phyloP scores from a whole-genome alignment of 257 asterid genomes.

The Nicotiana tomentosiformis region DNA sequence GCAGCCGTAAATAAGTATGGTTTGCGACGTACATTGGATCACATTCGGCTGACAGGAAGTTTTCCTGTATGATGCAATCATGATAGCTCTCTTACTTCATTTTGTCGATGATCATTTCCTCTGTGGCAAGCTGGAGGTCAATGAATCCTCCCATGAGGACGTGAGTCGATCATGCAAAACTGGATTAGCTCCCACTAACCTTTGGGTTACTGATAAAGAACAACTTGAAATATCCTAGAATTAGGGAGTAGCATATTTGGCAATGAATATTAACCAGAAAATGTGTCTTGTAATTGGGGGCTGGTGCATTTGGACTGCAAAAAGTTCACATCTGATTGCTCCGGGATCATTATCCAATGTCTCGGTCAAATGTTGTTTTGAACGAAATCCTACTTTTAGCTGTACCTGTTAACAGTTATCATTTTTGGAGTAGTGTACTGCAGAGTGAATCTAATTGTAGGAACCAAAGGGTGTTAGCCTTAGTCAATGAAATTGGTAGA shows the following conservation, averaged over 20 bases:
- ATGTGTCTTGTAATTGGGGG: not conserved
- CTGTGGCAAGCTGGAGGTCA: not conserved
- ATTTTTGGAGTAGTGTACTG: not conserved
- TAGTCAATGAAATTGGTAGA: no score
- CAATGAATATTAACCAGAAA: not conserved
- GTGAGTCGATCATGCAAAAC: conserved; percentile 23
- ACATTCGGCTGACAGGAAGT: conserved; percentile 52
- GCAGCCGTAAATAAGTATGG: conserved; percentile 73
- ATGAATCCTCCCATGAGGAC: conserved; percentile 28
- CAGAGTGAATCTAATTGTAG: not conserved
- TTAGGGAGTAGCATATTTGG: not conserved
- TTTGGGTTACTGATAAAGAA: not conserved
- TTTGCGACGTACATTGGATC: conserved; percentile 65
- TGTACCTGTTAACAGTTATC: not conserved
- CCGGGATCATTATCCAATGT: not conserved
- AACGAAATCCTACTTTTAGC: not conserved
- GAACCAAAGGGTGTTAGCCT: no score
- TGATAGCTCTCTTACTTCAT: no score
- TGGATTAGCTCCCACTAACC: conserved; percentile 30
- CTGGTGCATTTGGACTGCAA: not conserved
- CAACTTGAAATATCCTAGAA: not conserved
- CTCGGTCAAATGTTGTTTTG: not conserved
- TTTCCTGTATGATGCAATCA: conserved; percentile 38
- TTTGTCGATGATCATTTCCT: not conserved
- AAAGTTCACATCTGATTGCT: not conserved